Evolutionary conservation across 768 basidiomycete genomes (phyloP).

Genomic region (Leccinum longicurvipes): DNA sequence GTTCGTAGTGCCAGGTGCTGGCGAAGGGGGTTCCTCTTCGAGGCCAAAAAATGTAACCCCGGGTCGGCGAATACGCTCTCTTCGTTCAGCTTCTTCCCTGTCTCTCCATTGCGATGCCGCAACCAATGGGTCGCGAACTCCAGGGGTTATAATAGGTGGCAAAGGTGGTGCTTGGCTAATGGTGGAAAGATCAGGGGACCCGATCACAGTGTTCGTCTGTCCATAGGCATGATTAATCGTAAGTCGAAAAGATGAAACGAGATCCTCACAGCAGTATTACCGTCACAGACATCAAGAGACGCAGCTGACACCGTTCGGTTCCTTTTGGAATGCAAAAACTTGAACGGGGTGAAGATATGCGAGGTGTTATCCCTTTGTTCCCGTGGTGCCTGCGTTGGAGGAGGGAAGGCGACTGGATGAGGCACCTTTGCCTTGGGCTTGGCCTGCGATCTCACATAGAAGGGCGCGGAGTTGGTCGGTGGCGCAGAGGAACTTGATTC

Average conservation of each 20-base stretch:
- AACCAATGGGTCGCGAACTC: constrained; percentile 56
- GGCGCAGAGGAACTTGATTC: constrained; percentile 10
- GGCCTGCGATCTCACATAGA: constrained; percentile 12
- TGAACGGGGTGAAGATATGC: constrained; percentile 60
- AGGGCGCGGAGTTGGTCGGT: constrained; percentile 2
- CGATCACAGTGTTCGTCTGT: constrained; percentile 68
- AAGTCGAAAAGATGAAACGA: neutral
- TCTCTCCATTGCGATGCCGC: constrained; percentile 74
- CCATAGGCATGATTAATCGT: constrained; percentile 4
- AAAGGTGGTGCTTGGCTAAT: constrained; percentile 54
- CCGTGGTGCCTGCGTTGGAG: constrained; percentile 28
- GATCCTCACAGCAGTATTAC: constrained; percentile 62
- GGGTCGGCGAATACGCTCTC: constrained; percentile 47
- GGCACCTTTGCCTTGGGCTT: constrained; percentile 18
- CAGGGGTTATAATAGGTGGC: constrained; percentile 45
- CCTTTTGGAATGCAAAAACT: constrained; percentile 49
- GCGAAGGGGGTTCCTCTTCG: constrained; percentile 50
- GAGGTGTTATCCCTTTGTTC: constrained; percentile 41
- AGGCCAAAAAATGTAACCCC: constrained; percentile 70
- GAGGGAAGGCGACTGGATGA: constrained; percentile 28
- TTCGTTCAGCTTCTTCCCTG: constrained; percentile 51
- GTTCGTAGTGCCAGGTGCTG: constrained; percentile 21
- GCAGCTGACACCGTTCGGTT: constrained; percentile 68
- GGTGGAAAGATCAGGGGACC: constrained; percentile 71
- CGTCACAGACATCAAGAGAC: constrained; percentile 76